Conservation (phyloP, 768 basidiomycete species). For the Pleurotus sapidus region DNA sequence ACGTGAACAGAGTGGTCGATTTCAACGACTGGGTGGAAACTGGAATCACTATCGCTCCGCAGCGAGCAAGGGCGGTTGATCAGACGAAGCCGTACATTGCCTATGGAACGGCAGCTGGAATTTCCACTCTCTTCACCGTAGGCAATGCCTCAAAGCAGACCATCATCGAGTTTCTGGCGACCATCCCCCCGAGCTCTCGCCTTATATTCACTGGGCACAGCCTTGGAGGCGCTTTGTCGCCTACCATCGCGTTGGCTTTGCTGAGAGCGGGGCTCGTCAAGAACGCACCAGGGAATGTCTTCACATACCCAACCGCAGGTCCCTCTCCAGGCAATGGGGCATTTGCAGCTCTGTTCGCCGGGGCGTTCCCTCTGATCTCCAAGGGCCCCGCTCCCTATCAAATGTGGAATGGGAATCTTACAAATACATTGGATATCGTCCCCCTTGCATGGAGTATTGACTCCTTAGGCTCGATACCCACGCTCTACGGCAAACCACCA, state of each 20-base stretch:
- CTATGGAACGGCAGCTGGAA: not conserved
- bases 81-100: not conserved
- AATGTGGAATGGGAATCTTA: not conserved
- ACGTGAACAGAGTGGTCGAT: not conserved
- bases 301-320: not conserved
- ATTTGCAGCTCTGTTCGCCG: not conserved
- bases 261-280: not conserved
- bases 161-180: not conserved
- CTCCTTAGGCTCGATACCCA: not conserved
- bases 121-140: not conserved
- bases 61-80: not conserved
- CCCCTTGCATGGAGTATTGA: not conserved
- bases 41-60: not conserved
- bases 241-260: not conserved
- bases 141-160: not conserved
- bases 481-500: not conserved
- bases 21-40: constrained; percentile 1
- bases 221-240: not conserved
- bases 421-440: not conserved
- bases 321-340: constrained; percentile 1
- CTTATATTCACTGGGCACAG: constrained; percentile 8
- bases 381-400: not conserved
- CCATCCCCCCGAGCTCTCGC: not conserved
- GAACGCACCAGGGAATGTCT: not conserved
- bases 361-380: not conserved